Evolutionary conservation across 2,329 filamentous ascomycete species (phyloP), one percentile per base, ranked within the genome.

Genomic region (Exserohilum rostratum): DNA sequence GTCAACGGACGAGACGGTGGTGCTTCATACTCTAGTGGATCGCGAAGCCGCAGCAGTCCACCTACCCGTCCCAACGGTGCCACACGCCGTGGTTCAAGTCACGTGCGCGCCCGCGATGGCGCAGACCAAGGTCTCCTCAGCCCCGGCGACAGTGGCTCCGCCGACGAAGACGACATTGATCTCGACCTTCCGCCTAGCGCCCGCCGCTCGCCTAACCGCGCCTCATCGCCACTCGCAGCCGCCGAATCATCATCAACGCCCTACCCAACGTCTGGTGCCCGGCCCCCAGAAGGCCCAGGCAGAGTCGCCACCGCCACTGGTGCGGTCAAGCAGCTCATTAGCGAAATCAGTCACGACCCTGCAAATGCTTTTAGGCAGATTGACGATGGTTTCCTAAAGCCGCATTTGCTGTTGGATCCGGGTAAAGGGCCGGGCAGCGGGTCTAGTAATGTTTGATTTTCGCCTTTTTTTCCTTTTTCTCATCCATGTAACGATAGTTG

Each of bases 371-470:
- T 99, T 76, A 88, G 87, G 64, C 93, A 96, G 77, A 80, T 99
- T 56, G 95, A 99, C 73, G 95, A 99, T 76, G 91, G 93, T 57
- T 97, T 92, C 74, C 93, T 98, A 76, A 98, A 98, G 80, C 93
- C 93, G 15, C 90, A 88, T 71, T 78, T 98, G 50, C 76, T 98
- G 61, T 83, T 98, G 17, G 93, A 97, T 76, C 89, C 76, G 17
- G 70, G 69, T 20, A 74, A 73, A 34, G 72, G 71, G 1, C 67
- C 71, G 2, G 72, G 72, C 9, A 25, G 22, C 22, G 39, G 39
- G 13, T 68, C 70, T 17, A 66, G 60, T 51, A 75, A 74, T 62
- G 72, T 73, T 15, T 75, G 60, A 67, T 37, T 58, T 15, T 34
- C 31, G 25, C 12, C 17, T 12, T 12, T 42, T 30, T 30, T 6